These are phyloP conservation scores for Cystobasidium pallidum DNA, from an alignment of 1,284 basidiomycete species.

Conservation along the genomic window DNA sequence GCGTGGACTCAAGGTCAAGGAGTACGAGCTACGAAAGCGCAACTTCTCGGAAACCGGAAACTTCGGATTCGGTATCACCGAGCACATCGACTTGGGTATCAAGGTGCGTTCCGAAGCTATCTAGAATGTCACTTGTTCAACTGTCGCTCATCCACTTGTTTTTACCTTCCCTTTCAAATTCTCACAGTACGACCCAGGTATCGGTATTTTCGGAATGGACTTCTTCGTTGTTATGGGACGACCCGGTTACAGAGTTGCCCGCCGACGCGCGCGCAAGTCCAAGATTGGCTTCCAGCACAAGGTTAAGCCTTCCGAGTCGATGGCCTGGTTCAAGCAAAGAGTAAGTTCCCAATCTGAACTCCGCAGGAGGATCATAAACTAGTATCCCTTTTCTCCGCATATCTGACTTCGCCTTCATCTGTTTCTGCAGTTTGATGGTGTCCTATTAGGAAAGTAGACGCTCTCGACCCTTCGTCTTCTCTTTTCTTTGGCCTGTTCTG, in stretches of 20 bases:
- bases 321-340: constrained; percentile 98
- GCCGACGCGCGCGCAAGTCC: constrained; percentile 86
- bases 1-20: constrained; percentile 99
- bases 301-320: constrained; percentile 64
- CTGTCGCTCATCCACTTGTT: no score
- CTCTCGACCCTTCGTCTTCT: background rate
- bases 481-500: background rate
- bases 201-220: constrained; percentile 60
- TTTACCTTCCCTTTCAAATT: background rate
- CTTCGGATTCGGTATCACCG: constrained; percentile 93
- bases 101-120: constrained; percentile 61
- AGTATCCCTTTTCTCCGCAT: no score
- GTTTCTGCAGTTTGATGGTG: constrained; percentile 43
- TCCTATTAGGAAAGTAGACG: constrained; percentile 35
- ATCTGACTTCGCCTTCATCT: background rate
- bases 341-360: constrained; percentile 28
- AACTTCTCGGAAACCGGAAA: constrained; percentile 99
- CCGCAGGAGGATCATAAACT: background rate
- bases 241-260: constrained; percentile 88
- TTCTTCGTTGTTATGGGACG: constrained; percentile 93
- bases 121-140: no score
- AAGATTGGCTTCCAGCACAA: constrained; percentile 84
- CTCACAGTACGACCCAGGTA: constrained; percentile 79
- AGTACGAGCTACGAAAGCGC: constrained; percentile 86
- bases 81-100: constrained; percentile 98